phyloP scores from a whole-genome alignment of 257 asterid genomes.

The Solanum verrucosum region DNA sequence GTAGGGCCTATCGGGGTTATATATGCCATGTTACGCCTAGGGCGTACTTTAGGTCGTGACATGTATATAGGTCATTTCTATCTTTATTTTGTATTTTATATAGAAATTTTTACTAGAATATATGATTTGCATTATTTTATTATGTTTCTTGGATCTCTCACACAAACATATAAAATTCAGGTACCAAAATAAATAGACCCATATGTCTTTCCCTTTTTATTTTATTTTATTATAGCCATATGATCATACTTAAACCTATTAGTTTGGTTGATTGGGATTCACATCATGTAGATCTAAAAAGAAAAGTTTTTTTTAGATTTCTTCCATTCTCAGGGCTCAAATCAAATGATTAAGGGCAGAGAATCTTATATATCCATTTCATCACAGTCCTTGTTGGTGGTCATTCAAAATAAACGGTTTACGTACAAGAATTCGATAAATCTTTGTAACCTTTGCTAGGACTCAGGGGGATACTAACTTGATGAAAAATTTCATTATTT shows the following conservation, averaged over 20 bases:
- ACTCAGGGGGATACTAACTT: too few relatives aligned
- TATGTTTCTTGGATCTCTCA: too few relatives aligned
- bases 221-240: too few relatives aligned
- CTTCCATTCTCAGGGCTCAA: neutral
- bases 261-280: neutral
- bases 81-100: neutral
- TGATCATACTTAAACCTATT: neutral
- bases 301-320: neutral
- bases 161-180: too few relatives aligned
- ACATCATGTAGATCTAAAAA: too few relatives aligned
- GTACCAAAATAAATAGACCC: neutral
- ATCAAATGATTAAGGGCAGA: neutral
- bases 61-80: neutral
- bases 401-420: neutral
- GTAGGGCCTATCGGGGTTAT: too few relatives aligned
- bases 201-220: neutral
- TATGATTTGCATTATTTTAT: neutral
- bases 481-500: too few relatives aligned
- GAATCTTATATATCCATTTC: neutral
- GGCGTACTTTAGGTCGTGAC: too few relatives aligned
- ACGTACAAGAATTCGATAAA: too few relatives aligned
- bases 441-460: too few relatives aligned
- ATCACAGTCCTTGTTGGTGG: neutral
- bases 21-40: too few relatives aligned
- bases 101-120: too few relatives aligned